phyloP scores from a whole-genome alignment of 2,329 filamentous ascomycete species.

The Epicoccum nigrum region DNA sequence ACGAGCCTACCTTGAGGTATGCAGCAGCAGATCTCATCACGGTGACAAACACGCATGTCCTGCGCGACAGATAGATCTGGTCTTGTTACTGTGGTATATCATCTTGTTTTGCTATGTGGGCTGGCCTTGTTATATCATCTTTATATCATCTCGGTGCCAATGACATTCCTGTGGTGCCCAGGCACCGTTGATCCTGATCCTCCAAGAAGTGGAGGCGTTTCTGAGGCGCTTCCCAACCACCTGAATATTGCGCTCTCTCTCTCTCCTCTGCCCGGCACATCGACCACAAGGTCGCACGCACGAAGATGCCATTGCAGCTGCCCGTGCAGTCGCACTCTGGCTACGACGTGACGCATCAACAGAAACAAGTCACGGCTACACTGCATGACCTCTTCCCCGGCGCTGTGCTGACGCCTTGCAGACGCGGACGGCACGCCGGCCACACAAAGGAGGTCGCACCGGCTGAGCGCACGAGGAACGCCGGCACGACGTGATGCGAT shows the following conservation, averaged over 20 bases:
- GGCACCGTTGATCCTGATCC: constrained; percentile 6
- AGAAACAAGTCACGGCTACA: neutral
- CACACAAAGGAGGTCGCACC: constrained; percentile 16
- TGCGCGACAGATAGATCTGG: too few relatives aligned
- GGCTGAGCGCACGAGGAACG: constrained; percentile 17
- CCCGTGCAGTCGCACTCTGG: neutral
- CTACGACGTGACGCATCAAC: neutral
- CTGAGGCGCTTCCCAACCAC: constrained; percentile 6
- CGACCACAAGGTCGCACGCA: neutral
- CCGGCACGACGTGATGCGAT: constrained; percentile 24
- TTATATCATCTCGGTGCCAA: neutral
- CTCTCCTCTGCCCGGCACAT: too few relatives aligned
- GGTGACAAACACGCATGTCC: neutral
- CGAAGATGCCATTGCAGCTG: constrained; percentile 1
- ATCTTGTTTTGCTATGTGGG: too few relatives aligned
- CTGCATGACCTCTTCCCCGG: constrained; percentile 1
- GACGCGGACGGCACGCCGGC: constrained; percentile 8
- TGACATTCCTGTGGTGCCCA: constrained; percentile 11
- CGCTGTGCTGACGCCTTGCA: constrained; percentile 16
- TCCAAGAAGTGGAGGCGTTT: constrained; percentile 8
- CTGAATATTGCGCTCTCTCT: too few relatives aligned
- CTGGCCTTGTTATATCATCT: neutral
- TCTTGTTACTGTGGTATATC: too few relatives aligned
- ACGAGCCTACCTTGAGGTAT: too few relatives aligned
- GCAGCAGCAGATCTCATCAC: too few relatives aligned